Percentiles rank a stretch among this genome's conserved stretches.
Evolutionary conservation across 208 protist species (phyloP).

Genomic region (Kentomonas sorsogonicus): DNA sequence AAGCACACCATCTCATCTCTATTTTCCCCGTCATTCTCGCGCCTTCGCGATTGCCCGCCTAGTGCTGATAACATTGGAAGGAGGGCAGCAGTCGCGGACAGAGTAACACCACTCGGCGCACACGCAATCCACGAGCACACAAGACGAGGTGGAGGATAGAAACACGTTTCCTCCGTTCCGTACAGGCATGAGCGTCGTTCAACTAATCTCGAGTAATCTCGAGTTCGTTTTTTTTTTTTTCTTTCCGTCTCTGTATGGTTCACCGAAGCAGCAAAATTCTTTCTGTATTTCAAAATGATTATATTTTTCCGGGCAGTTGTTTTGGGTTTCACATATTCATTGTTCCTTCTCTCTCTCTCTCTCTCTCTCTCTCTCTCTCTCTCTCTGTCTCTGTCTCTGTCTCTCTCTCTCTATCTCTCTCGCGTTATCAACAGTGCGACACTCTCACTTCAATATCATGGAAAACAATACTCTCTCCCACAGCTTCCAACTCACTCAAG

Average conservation of each 20-base stretch:
- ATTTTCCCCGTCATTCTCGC: no score
- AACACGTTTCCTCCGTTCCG: not conserved
- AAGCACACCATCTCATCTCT: no score
- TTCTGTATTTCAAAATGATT: not conserved
- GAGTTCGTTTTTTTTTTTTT: not conserved
- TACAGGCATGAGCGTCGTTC: not conserved
- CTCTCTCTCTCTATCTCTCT: constrained; percentile 4
- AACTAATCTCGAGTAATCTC: not conserved
- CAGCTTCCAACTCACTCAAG: no score
- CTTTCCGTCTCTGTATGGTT: not conserved
- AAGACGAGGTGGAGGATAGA: not conserved
- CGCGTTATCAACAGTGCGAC: not conserved
- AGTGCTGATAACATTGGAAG: not conserved
- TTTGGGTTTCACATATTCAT: no score
- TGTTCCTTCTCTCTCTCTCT: constrained; percentile 11
- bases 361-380: not conserved
- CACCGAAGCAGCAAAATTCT: not conserved
- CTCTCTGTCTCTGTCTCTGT: not conserved
- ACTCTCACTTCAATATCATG: no score
- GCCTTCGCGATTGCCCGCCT: no score
- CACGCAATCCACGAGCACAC: not conserved
- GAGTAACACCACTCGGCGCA: no score
- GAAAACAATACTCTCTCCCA: no score
- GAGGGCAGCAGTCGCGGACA: not conserved
- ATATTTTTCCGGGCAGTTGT: no score